A percentile compares a stretch with the other conserved stretches of the same genome.
phyloP scores from a whole-genome alignment of 2,329 filamentous ascomycete species.

The Stagonosporopsis chrysanthemi region DNA sequence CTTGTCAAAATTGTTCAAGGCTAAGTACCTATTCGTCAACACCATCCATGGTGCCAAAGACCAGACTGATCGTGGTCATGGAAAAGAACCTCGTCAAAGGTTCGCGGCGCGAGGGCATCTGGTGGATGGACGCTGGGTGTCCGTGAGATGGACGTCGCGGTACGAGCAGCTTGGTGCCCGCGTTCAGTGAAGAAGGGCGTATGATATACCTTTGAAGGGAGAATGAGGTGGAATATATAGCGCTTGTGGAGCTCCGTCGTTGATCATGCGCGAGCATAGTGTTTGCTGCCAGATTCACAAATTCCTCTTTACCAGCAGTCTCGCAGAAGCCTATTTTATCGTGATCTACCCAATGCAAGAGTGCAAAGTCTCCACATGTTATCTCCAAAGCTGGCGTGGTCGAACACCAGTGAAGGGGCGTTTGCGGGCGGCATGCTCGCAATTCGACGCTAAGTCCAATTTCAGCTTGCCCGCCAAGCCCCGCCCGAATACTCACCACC shows the following conservation, averaged over 20 bases:
- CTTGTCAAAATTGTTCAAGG: constrained; percentile 40
- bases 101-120: no score
- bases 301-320: not conserved
- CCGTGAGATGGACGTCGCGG: no score
- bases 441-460: constrained; percentile 9
- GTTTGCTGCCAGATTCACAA: not conserved
- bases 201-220: no score
- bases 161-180: no score
- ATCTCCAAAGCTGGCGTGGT: not conserved
- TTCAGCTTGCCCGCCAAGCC: constrained; percentile 5
- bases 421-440: not conserved
- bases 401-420: not conserved
- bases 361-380: not conserved
- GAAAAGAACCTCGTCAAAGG: no score
- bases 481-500: not conserved
- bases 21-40: constrained; percentile 63
- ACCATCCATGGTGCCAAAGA: constrained; percentile 79
- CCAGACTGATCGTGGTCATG: constrained; percentile 46
- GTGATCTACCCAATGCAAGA: not conserved
- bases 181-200: no score
- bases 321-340: not conserved
- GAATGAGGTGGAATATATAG: no score
- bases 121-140: no score
- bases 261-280: not conserved
- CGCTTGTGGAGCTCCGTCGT: no score